A percentile compares a stretch with the other conserved stretches of the same genome.
Evolutionary conservation across 164 flowering plant genomes (phyloP).

Genomic region (Sextonia rubra): DNA sequence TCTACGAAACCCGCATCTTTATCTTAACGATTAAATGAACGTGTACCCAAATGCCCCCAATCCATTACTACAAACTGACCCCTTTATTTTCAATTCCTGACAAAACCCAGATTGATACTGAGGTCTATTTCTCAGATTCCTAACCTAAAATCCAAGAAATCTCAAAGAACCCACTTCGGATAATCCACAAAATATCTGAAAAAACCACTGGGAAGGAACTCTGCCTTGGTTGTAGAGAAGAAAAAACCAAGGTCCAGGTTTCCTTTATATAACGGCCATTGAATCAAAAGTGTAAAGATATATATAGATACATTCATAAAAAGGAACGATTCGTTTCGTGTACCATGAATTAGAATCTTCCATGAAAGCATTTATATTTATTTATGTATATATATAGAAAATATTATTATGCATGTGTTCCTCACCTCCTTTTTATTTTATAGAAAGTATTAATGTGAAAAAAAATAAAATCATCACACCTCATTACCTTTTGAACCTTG

Average conservation of each 20-base stretch:
- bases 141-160: constrained; percentile 1
- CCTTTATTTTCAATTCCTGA: constrained; percentile 5
- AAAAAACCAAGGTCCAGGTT: not conserved
- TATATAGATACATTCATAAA: constrained; percentile 1
- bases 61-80: constrained; percentile 23
- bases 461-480: no score
- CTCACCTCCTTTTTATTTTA: no score
- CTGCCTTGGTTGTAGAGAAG: not conserved
- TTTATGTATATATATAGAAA: no score
- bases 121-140: constrained; percentile 9
- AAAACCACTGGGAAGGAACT: not conserved
- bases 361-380: constrained; percentile 1
- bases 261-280: not conserved
- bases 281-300: not conserved
- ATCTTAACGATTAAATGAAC: not conserved
- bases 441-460: no score
- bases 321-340: constrained; percentile 20
- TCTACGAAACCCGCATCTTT: constrained; percentile 9
- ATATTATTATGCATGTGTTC: no score
- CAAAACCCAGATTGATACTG: constrained; percentile 9
- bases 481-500: no score
- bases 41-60: not conserved
- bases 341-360: constrained; percentile 15
- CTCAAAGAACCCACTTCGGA: not conserved
- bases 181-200: not conserved